These are phyloP conservation scores for Populus davidiana DNA, from an alignment of 345 rosid genomes.

Conservation along the genomic window DNA sequence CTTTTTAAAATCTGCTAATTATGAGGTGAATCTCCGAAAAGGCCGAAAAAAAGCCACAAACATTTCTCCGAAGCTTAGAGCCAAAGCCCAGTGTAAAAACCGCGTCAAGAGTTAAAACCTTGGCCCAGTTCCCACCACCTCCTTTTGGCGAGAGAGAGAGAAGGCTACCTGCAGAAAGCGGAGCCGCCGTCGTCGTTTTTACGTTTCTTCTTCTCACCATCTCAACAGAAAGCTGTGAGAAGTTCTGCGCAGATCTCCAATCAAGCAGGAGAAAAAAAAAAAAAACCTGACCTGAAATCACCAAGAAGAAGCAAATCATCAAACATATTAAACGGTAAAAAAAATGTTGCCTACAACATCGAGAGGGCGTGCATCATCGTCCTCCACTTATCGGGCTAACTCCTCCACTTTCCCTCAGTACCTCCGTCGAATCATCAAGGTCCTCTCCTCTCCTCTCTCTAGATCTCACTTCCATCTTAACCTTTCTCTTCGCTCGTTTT, in stretches of 20 bases:
- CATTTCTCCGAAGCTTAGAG: neutral
- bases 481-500: neutral
- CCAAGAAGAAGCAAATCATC: neutral
- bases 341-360: constrained; percentile 81
- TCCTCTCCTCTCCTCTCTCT: constrained; percentile 21
- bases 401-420: constrained; percentile 71
- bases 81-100: neutral
- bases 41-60: neutral
- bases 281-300: neutral
- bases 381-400: constrained; percentile 65
- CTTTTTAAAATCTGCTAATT: no score
- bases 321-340: neutral
- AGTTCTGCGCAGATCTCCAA: constrained; percentile 36
- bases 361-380: constrained; percentile 73
- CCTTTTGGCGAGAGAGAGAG: neutral
- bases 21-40: no score
- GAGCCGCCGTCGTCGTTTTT: constrained; percentile 32
- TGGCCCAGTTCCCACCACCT: neutral
- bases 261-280: constrained; percentile 4
- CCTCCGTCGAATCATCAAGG: constrained; percentile 98
- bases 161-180: neutral
- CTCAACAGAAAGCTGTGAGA: constrained; percentile 8
- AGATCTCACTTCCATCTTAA: constrained; percentile 33
- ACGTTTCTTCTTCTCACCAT: constrained; percentile 6
- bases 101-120: neutral